phyloP scores from a whole-genome alignment of 345 rosid genomes.

The Brassica juncea region DNA sequence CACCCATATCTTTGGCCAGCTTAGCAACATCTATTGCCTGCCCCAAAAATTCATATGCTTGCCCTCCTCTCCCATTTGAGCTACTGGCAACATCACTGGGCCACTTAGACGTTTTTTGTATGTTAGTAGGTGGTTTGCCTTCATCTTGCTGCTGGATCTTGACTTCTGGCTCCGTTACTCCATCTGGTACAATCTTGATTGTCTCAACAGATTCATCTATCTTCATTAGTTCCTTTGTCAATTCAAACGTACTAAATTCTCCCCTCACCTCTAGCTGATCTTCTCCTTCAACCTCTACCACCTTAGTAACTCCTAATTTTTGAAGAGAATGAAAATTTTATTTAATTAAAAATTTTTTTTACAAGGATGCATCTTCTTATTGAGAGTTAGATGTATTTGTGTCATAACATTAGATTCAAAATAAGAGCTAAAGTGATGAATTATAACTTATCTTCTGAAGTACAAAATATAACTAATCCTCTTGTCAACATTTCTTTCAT shows the following conservation, averaged over 20 bases:
- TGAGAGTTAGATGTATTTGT: not conserved
- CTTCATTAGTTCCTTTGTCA: not conserved
- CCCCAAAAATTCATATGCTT: not conserved
- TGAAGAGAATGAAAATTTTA: not conserved
- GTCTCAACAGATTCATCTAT: not conserved
- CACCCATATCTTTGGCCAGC: not conserved
- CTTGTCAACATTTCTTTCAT: no score
- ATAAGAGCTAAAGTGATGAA: not conserved
- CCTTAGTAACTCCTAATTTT: constrained; percentile 6
- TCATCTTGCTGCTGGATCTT: constrained; percentile 3
- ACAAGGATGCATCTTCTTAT: no score
- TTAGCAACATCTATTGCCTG: not conserved
- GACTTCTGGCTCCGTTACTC: not conserved
- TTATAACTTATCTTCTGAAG: not conserved
- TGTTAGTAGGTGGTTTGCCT: not conserved
- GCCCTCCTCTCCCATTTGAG: not conserved
- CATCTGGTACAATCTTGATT: not conserved
- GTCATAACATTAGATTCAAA: not conserved
- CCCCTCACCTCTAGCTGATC: constrained; percentile 8
- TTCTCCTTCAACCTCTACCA: not conserved
- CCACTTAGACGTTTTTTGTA: not conserved
- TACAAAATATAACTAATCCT: no score
- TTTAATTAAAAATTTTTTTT: not conserved
- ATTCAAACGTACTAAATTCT: not conserved
- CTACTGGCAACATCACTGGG: not conserved